Conservation (phyloP, 495 filamentous ascomycete species). For the Penicillium bovifimosum region DNA sequence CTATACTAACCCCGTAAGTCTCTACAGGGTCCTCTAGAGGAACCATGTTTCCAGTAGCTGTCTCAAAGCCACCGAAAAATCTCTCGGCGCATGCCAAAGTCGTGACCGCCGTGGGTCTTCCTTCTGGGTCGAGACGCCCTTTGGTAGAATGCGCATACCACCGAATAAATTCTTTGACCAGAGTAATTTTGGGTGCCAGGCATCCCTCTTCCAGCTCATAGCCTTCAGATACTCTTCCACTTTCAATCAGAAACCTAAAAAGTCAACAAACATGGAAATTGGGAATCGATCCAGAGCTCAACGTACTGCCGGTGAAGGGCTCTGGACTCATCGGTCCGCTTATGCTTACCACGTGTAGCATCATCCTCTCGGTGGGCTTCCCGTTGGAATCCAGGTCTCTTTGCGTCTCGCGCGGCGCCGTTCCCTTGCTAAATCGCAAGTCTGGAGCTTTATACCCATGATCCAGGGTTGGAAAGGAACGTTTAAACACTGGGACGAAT, state of each 20-base stretch:
- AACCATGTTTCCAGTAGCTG: not conserved
- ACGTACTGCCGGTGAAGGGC: not conserved
- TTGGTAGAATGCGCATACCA: not conserved
- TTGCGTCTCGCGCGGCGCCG: not conserved
- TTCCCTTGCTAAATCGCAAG: not conserved
- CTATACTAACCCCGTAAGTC: no score
- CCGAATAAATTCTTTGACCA: not conserved
- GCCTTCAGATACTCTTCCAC: no score
- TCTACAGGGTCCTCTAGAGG: no score
- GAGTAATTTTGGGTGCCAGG: not conserved
- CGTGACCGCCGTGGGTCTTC: not conserved
- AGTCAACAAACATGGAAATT: not conserved
- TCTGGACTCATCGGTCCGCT: not conserved
- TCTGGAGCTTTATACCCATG: not conserved
- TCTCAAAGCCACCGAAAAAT: not conserved
- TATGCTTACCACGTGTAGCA: not conserved
- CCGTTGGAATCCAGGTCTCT: not conserved
- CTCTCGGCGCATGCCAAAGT: not conserved
- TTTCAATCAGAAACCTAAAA: not conserved
- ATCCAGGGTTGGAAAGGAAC: not conserved
- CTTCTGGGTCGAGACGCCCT: not conserved
- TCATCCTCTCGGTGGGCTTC: not conserved
- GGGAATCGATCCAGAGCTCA: not conserved
- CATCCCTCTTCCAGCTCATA: not conserved
- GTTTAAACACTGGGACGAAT: not conserved